Conservation (phyloP, 116 monocot species). For the Cymodocea nodosa region DNA sequence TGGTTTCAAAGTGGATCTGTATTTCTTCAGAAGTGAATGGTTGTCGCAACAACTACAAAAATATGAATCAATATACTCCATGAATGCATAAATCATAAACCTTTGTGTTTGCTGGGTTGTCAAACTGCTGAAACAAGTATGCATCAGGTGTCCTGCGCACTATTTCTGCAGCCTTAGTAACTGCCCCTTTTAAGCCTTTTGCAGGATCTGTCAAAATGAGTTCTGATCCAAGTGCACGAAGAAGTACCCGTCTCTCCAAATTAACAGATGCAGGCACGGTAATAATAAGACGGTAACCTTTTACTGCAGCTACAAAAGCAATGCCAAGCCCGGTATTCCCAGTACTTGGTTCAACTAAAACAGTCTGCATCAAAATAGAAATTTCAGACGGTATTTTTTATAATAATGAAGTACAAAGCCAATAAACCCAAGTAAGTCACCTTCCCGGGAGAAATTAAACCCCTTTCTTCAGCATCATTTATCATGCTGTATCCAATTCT, state of each 20-base stretch:
- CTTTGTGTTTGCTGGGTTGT: constrained; percentile 76
- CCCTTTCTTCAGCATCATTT: constrained; percentile 77
- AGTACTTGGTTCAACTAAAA: constrained; percentile 83
- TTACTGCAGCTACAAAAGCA: constrained; percentile 82
- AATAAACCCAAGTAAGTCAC: constrained; percentile 19
- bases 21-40: constrained; percentile 40
- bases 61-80: constrained; percentile 2
- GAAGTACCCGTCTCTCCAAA: constrained; percentile 72
- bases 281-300: constrained; percentile 72
- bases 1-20: constrained; percentile 98
- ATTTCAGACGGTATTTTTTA: background rate
- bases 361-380: constrained; percentile 29
- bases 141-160: constrained; percentile 51
- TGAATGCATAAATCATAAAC: constrained; percentile 20
- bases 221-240: constrained; percentile 72
- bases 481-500: constrained; percentile 97
- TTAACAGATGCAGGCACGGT: constrained; percentile 90
- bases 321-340: constrained; percentile 85
- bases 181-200: constrained; percentile 82
- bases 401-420: background rate
- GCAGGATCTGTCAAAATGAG: constrained; percentile 76
- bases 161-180: constrained; percentile 77
- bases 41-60: constrained; percentile 13
- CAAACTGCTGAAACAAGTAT: constrained; percentile 92
- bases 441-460: constrained; percentile 60